phyloP scores from a whole-genome alignment of 345 rosid genomes.

The Viola odorata region DNA sequence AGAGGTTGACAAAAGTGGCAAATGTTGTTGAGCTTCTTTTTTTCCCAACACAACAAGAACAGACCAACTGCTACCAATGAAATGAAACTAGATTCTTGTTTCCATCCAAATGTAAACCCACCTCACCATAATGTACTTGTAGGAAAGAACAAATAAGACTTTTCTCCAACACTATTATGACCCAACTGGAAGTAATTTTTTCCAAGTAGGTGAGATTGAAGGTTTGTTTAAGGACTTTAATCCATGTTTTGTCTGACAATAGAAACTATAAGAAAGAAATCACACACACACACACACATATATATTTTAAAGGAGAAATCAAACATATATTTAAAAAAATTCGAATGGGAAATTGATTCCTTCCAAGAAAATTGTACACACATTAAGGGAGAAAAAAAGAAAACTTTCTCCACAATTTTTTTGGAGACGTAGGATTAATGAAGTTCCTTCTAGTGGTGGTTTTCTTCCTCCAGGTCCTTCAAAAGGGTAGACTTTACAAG shows the following conservation, averaged over 20 bases:
- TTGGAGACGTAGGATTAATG: too few relatives aligned
- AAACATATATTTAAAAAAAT: too few relatives aligned
- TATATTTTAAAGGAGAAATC: too few relatives aligned
- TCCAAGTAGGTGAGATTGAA: too few relatives aligned
- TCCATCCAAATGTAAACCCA: slow-evolving; percentile 2
- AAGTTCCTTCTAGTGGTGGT: too few relatives aligned
- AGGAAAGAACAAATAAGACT: slow-evolving; percentile 15
- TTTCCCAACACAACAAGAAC: slow-evolving; percentile 34
- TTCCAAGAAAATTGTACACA: too few relatives aligned
- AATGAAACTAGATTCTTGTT: not conserved
- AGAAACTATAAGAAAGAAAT: too few relatives aligned
- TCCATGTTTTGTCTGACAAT: not conserved
- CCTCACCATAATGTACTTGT: not conserved
- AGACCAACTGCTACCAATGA: slow-evolving; percentile 44
- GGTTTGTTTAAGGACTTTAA: not conserved
- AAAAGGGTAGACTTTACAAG: not conserved
- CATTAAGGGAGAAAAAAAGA: too few relatives aligned
- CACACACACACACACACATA: too few relatives aligned
- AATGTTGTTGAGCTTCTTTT: slow-evolving; percentile 49
- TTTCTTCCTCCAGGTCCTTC: not conserved
- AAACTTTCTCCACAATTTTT: too few relatives aligned
- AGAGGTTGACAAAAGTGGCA: slow-evolving; percentile 32
- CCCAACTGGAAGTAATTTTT: not conserved
- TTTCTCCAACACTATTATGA: slow-evolving; percentile 26
- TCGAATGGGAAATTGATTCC: too few relatives aligned